Percentiles rank a stretch among this genome's conserved stretches.
Evolutionary conservation across 2,329 filamentous ascomycete species (phyloP).

Genomic region (Monosporascus sp.): DNA sequence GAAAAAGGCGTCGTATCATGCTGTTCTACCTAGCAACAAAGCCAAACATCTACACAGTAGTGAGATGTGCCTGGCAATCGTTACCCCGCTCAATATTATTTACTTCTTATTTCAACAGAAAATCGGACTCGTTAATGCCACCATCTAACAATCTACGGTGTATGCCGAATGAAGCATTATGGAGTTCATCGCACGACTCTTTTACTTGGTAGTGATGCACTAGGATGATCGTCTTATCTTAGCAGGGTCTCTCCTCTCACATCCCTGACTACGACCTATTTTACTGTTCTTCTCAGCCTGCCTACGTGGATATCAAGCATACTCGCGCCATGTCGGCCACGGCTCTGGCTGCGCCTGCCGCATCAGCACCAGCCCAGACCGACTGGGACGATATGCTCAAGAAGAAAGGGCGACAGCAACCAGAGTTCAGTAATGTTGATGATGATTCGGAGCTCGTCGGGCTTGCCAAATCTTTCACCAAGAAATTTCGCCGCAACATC

Average conservation of each 20-base stretch:
- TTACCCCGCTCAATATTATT: background rate
- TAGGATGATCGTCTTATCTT: background rate
- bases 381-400: background rate
- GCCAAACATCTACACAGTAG: too few species aligned
- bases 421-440: background rate
- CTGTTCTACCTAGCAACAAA: too few species aligned
- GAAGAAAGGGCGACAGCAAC: background rate
- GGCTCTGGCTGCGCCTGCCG: background rate
- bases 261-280: too few species aligned
- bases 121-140: background rate
- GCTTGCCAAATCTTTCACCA: slow-evolving; percentile 9
- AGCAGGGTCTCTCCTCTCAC: background rate
- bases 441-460: slow-evolving; percentile 1
- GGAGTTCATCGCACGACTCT: background rate
- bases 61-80: background rate
- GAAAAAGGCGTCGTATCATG: too few species aligned
- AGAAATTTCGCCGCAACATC: slow-evolving; percentile 6
- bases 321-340: background rate
- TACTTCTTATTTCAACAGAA: background rate
- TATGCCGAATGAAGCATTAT: background rate
- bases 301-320: too few species aligned
- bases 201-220: background rate
- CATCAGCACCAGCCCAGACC: background rate
- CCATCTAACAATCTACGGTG: background rate
- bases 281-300: too few species aligned